A percentile compares a stretch with the other conserved stretches of the same genome.
These are phyloP conservation scores for Garcia nutans DNA, from an alignment of 345 rosid genomes.

Conservation along the genomic window DNA sequence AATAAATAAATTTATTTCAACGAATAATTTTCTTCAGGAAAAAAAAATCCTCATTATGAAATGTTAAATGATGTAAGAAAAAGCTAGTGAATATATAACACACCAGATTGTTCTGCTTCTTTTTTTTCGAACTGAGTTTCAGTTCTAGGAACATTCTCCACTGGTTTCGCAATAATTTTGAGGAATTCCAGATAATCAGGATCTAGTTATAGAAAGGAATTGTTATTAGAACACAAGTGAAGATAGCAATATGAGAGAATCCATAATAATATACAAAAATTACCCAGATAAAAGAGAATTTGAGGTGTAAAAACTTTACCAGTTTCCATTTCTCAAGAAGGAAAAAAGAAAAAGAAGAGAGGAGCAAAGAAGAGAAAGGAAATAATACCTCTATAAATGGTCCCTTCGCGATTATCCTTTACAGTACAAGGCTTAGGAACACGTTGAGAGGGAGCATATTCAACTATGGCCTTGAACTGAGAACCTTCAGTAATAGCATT, in stretches of 20 bases:
- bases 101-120: slow-evolving; percentile 65
- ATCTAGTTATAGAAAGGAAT: slow-evolving; percentile 33
- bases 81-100: slow-evolving; percentile 14
- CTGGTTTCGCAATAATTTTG: slow-evolving; percentile 58
- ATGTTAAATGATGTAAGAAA: not conserved
- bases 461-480: slow-evolving; percentile 64
- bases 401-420: slow-evolving; percentile 68
- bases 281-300: not conserved
- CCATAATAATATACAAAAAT: not conserved
- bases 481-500: slow-evolving; percentile 37
- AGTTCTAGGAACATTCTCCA: slow-evolving; percentile 62
- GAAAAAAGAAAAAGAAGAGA: not conserved
- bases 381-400: slow-evolving; percentile 46
- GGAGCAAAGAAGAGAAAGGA: not conserved
- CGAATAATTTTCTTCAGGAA: not conserved
- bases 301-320: not conserved
- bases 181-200: slow-evolving; percentile 73
- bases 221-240: not conserved
- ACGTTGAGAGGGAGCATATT: slow-evolving; percentile 71
- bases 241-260: not conserved
- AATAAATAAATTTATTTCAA: slow-evolving; percentile 9
- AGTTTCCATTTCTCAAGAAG: not conserved
- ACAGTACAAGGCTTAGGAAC: slow-evolving; percentile 46
- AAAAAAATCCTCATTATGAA: not conserved
- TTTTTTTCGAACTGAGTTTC: slow-evolving; percentile 65